Conservation (phyloP, 768 basidiomycete genomes). For the Lactifluus subvellereus region DNA sequence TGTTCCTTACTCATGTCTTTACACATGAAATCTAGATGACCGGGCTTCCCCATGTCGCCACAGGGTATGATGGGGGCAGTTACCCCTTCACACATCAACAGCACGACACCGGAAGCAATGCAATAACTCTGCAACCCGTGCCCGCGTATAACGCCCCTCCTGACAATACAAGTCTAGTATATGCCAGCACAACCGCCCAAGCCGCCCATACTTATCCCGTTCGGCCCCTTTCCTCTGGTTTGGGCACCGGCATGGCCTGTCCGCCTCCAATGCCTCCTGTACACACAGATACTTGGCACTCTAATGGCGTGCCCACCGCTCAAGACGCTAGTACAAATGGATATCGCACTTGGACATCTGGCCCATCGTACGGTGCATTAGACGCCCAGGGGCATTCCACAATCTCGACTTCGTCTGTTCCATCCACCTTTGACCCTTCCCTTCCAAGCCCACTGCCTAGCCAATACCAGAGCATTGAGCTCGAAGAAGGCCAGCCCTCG, state of each 20-base stretch:
- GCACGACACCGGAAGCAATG: slow-evolving; percentile 12
- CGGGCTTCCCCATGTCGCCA: slow-evolving; percentile 5
- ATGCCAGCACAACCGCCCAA: slow-evolving; percentile 13
- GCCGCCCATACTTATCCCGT: slow-evolving; percentile 9
- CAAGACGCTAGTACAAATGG: slow-evolving; percentile 19
- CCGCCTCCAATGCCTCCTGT: slow-evolving; percentile 10
- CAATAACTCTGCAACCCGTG: slow-evolving; percentile 16
- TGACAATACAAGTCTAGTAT: slow-evolving; percentile 11
- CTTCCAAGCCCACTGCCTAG: slow-evolving; percentile 14
- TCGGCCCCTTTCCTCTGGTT: slow-evolving; percentile 12
- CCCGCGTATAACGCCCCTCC: slow-evolving; percentile 12
- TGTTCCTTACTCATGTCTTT: neutral
- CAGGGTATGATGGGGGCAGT: slow-evolving; percentile 5
- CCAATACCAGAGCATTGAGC: slow-evolving; percentile 19
- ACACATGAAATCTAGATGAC: slow-evolving; percentile 11
- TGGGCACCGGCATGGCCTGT: slow-evolving; percentile 7
- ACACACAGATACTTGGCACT: slow-evolving; percentile 13
- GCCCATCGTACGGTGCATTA: slow-evolving; percentile 10
- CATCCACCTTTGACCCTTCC: slow-evolving; percentile 15
- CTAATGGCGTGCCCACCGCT: slow-evolving; percentile 9
- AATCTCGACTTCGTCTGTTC: slow-evolving; percentile 12
- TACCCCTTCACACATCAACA: slow-evolving; percentile 17
- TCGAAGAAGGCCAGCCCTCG: slow-evolving; percentile 10
- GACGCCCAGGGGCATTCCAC: slow-evolving; percentile 17
- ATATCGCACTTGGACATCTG: slow-evolving; percentile 20